These are phyloP conservation scores for Aspergillus sp. DNA, from an alignment of 2,329 filamentous ascomycete genomes.

Conservation along the genomic window DNA sequence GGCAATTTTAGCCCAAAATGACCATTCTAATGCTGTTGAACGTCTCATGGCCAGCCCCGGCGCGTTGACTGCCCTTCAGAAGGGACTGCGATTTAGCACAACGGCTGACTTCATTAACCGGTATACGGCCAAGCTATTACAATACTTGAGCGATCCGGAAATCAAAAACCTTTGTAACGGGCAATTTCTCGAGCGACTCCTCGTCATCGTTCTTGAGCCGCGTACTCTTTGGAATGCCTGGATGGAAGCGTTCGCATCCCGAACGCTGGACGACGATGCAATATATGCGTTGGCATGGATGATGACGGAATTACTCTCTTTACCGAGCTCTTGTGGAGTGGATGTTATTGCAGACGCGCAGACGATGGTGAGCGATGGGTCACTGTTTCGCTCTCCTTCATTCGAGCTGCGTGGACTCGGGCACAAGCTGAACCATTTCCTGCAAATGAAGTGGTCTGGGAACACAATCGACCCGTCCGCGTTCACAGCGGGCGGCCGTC, in stretches of 20 bases:
- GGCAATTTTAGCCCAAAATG: constrained; percentile 44
- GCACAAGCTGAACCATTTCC: constrained; percentile 44
- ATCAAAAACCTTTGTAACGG: constrained; percentile 54
- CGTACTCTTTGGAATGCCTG: constrained; percentile 56
- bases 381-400: too few relatives aligned
- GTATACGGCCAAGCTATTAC: constrained; percentile 37
- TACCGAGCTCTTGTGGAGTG: constrained; percentile 19
- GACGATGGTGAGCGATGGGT: too few relatives aligned
- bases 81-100: constrained; percentile 45
- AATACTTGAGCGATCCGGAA: constrained; percentile 42
- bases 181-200: constrained; percentile 48
- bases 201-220: constrained; percentile 52
- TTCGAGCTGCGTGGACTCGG: constrained; percentile 30
- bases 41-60: constrained; percentile 37
- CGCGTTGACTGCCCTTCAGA: constrained; percentile 39
- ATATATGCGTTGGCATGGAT: constrained; percentile 51
- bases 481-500: constrained; percentile 60
- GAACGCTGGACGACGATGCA: constrained; percentile 32
- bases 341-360: too few relatives aligned
- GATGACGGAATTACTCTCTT: constrained; percentile 49
- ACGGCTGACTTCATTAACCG: constrained; percentile 48
- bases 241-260: constrained; percentile 30
- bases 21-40: constrained; percentile 43
- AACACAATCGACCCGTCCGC: neutral
- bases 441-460: constrained; percentile 28